Evolutionary conservation across 2,329 filamentous ascomycete species (phyloP).

Genomic region (Rachicladosporium sp.): DNA sequence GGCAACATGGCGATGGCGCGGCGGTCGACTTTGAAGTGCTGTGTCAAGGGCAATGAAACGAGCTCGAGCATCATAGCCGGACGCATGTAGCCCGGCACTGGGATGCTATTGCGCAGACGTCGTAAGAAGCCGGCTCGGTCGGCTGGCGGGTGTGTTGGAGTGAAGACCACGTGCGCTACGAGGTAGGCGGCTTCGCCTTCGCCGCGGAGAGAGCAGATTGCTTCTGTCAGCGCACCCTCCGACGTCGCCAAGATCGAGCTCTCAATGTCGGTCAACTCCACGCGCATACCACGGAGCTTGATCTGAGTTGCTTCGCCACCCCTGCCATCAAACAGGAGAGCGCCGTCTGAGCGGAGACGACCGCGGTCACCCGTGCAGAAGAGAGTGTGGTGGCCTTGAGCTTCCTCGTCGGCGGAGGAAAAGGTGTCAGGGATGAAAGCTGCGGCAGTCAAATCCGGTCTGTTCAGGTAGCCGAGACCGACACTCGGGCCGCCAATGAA

Average conservation of each 20-base stretch:
- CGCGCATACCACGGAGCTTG: conserved; percentile 53
- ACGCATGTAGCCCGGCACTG: no score
- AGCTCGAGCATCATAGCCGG: no score
- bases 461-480: conserved; percentile 31
- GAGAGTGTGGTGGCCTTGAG: conserved; percentile 17
- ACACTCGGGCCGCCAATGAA: conserved; percentile 35
- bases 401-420: conserved; percentile 12
- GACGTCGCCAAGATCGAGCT: conserved; percentile 2
- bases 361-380: conserved; percentile 52
- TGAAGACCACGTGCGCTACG: no score
- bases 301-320: conserved; percentile 50
- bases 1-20: no score
- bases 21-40: no score
- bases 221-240: no score
- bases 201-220: no score
- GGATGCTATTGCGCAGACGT: no score
- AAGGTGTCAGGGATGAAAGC: conserved; percentile 19
- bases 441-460: conserved; percentile 17
- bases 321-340: conserved; percentile 47
- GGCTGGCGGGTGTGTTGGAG: no score
- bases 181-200: no score
- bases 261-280: conserved; percentile 46
- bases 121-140: no score
- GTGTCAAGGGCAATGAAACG: no score
- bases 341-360: conserved; percentile 39